Conservation (phyloP, 129 eudicot species). For the Artemisia argyi region DNA sequence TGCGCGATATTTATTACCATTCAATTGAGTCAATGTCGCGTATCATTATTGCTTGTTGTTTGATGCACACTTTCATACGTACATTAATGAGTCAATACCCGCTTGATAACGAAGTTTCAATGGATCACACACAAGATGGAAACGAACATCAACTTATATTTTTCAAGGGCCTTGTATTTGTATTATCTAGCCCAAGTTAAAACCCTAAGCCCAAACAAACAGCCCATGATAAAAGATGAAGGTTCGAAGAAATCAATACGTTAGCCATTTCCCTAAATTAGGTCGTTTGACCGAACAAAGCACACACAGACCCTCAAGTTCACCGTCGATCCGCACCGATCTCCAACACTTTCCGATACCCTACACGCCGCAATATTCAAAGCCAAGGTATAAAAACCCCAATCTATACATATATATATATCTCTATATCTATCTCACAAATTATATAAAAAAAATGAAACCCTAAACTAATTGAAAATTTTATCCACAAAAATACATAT, state of each 20-base stretch:
- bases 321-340: conserved; percentile 31
- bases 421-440: conserved; percentile 22
- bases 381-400: conserved; percentile 30
- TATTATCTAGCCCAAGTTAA: background rate
- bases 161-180: too few species aligned
- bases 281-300: conserved; percentile 31
- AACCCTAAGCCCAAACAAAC: background rate
- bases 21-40: too few species aligned
- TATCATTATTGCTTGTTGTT: too few species aligned
- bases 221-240: conserved; percentile 20
- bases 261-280: conserved; percentile 15
- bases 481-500: too few species aligned
- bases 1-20: too few species aligned
- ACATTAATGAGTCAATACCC: too few species aligned
- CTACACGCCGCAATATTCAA: conserved; percentile 14
- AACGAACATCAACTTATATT: too few species aligned
- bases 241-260: conserved; percentile 15
- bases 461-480: too few species aligned
- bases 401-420: too few species aligned
- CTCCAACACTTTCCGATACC: conserved; percentile 15
- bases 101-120: too few species aligned
- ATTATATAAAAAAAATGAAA: conserved; percentile 11
- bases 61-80: too few species aligned
- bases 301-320: conserved; percentile 26
- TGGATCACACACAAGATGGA: too few species aligned